Evolutionary conservation across 2,329 filamentous ascomycete species (phyloP), one percentile per base, ranked within the genome.

Genomic region (Karstenula rhodostoma): DNA sequence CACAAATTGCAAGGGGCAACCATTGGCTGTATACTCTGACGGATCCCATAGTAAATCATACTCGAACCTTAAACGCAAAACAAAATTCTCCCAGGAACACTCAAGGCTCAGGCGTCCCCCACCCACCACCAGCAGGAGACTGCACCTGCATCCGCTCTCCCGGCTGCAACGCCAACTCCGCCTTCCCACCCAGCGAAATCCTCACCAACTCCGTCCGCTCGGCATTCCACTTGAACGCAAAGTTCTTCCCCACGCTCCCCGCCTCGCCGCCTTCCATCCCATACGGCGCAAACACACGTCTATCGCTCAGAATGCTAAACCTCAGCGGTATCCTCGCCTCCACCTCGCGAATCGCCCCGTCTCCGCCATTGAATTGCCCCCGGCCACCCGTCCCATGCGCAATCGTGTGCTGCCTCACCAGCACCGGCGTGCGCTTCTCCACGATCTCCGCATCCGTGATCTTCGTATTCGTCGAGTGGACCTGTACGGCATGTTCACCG

Each of bases 241-340:
- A 70, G 17, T 78, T 77, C 42, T 62, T 51, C 1, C 73, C 77
- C 17, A 59, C 66, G 46, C 55, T 53, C 0, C 69, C 76, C 0
- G 68, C 57, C 4, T 64, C 52, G 1, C 78, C 76, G 1, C 76
- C 77, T 1, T 64, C 64, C 72, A 78, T 73, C 3, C 77, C 78
- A 23, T 76, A 79, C 0, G 78, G 76, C 3, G 64, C 59, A 50
- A 73, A 73, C 2, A 77, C 75, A 0, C 78, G 65, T 0, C 78
- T 65, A 15, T 80, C 78, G 13, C 72, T 78, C 13, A 81, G 65
- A 32, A 81, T 76, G 25, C 72, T 73, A 2, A 72, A 75, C 60
- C 73, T 70, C 15, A 79, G 15, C 9, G 71, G 72, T 1, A 71
- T 62, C 0, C 73, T 64, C 3, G 75, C 75, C 63, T 80, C 74